Conservation (phyloP, 2,329 filamentous ascomycete genomes). For the Ophiocordyceps australis region DNA sequence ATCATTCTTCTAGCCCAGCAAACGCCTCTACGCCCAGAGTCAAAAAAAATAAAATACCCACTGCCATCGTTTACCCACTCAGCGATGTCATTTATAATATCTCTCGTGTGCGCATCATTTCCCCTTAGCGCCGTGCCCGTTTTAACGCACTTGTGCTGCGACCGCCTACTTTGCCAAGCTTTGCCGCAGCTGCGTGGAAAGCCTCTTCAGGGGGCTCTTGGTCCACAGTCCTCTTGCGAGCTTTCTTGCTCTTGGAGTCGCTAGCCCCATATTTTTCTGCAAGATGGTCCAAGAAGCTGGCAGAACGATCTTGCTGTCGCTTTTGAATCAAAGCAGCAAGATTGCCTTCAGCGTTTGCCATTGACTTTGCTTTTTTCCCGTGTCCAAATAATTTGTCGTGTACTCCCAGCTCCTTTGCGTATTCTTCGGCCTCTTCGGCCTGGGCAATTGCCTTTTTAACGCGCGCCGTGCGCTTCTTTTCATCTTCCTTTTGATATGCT, state of each 20-base stretch:
- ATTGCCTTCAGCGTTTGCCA: constrained; percentile 25
- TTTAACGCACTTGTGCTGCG: too few species aligned
- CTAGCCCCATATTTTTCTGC: constrained; percentile 55
- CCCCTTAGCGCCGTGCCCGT: too few species aligned
- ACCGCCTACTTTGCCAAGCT: constrained; percentile 15
- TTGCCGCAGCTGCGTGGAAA: constrained; percentile 37
- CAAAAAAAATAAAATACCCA: too few species aligned
- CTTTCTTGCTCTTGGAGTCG: constrained; percentile 25
- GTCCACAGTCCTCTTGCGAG: constrained; percentile 35
- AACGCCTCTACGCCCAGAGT: too few species aligned
- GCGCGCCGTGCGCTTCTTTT: constrained; percentile 40
- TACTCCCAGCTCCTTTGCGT: constrained; percentile 57
- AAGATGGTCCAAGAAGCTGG: constrained; percentile 50
- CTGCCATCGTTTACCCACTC: too few species aligned
- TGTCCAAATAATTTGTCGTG: constrained; percentile 48
- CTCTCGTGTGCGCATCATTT: too few species aligned
- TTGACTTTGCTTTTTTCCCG: constrained; percentile 25
- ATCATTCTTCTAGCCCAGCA: too few species aligned
- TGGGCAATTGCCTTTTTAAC: constrained; percentile 47
- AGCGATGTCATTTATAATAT: too few species aligned
- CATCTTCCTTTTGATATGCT: constrained; percentile 57
- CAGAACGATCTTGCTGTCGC: constrained; percentile 44
- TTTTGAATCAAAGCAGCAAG: constrained; percentile 60
- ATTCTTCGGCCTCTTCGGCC: constrained; percentile 52
- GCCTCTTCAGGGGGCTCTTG: constrained; percentile 45